Percentiles rank a stretch among this genome's conserved stretches.
Conservation (phyloP, 768 basidiomycete genomes). For the Tulasnella sp. region DNA sequence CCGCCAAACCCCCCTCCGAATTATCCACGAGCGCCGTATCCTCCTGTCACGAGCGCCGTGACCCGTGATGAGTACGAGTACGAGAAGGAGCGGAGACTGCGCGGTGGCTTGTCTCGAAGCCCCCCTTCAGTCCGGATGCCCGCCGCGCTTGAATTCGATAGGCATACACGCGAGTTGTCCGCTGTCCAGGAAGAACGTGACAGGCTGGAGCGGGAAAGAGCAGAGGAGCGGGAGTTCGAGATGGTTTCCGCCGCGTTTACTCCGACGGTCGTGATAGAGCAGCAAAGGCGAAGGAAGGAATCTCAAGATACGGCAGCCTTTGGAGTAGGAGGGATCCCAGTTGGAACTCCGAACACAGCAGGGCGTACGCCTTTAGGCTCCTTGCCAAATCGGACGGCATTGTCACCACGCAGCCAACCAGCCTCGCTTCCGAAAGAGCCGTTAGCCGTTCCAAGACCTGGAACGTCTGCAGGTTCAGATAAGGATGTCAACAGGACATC, state of each 20-base stretch:
- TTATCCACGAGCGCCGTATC: constrained; percentile 10
- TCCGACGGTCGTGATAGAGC: constrained; percentile 13
- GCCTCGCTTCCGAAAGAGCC: constrained; percentile 1
- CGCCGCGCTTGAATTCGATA: not conserved
- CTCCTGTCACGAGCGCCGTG: not conserved
- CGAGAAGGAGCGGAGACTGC: not conserved
- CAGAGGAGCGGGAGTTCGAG: constrained; percentile 11
- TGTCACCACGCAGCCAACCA: constrained; percentile 2
- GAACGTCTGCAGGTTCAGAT: not conserved
- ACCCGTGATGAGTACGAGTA: not conserved
- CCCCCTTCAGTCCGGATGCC: not conserved
- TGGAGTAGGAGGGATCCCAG: not conserved
- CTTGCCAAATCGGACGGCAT: not conserved
- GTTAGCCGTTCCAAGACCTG: not conserved
- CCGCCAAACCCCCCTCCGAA: constrained; percentile 6
- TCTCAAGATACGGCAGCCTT: not conserved
- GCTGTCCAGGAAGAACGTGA: not conserved
- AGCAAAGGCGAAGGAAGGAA: constrained; percentile 4
- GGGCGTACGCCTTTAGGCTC: no score
- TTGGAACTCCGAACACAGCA: no score
- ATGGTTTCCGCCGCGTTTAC: constrained; percentile 5
- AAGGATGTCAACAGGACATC: not conserved
- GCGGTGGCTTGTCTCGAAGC: not conserved
- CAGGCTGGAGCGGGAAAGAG: not conserved
- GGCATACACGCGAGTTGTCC: no score